Conservation (phyloP, 495 filamentous ascomycete species). For the Haplographium delicatum region DNA sequence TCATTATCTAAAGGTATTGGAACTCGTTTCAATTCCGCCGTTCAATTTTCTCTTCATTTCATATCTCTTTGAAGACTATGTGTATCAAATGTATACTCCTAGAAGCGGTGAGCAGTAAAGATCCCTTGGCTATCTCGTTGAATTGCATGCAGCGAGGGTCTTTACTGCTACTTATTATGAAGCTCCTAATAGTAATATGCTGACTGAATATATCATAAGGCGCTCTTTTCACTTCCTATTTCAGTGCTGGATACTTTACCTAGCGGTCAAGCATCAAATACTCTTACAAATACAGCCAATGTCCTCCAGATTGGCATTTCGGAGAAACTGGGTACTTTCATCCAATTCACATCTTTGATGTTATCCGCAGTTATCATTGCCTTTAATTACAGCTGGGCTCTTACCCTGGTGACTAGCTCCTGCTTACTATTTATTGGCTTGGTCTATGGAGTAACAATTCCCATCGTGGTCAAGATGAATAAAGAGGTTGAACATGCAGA, state of each 20-base stretch:
- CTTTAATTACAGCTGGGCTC: slow-evolving; percentile 47
- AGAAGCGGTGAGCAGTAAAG: too few relatives aligned
- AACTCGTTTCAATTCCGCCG: background rate
- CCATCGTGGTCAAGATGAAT: slow-evolving; percentile 50
- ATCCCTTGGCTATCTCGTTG: too few relatives aligned
- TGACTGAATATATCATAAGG: slow-evolving; percentile 39
- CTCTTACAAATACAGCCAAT: slow-evolving; percentile 60
- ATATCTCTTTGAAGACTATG: background rate
- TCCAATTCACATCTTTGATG: slow-evolving; percentile 49
- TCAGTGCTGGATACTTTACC: slow-evolving; percentile 51
- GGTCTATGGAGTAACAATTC: slow-evolving; percentile 49
- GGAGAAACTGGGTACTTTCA: slow-evolving; percentile 49
- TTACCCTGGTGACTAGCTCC: slow-evolving; percentile 52
- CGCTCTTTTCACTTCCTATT: slow-evolving; percentile 47
- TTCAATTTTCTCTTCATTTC: background rate
- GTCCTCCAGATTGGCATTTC: slow-evolving; percentile 63
- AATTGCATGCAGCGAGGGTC: too few relatives aligned
- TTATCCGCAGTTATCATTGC: slow-evolving; percentile 48
- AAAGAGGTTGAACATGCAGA: slow-evolving; percentile 53
- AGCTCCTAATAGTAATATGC: too few relatives aligned
- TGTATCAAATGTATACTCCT: too few relatives aligned
- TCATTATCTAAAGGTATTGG: slow-evolving; percentile 22
- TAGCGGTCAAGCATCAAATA: slow-evolving; percentile 46
- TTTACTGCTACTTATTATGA: too few relatives aligned
- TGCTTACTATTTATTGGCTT: slow-evolving; percentile 51